phyloP scores from a whole-genome alignment of 2,329 filamentous ascomycete genomes.

The Penicillium fuscoglaucum region DNA sequence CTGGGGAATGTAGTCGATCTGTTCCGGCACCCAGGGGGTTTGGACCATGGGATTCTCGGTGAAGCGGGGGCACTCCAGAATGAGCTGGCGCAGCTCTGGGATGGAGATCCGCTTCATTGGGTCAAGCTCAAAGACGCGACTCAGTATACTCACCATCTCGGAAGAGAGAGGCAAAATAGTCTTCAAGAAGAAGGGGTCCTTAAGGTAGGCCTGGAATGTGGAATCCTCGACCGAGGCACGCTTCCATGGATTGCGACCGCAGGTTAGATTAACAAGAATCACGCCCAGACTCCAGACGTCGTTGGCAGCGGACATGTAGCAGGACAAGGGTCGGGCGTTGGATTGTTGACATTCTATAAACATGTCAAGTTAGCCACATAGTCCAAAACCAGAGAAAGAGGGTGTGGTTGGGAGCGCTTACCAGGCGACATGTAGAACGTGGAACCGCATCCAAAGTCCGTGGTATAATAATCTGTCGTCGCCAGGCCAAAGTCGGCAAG shows the following conservation, averaged over 20 bases:
- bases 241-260: conserved; percentile 98
- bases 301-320: conserved; percentile 89
- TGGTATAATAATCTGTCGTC: conserved; percentile 77
- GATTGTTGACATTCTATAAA: conserved; percentile 83
- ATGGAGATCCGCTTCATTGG: conserved; percentile 81
- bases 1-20: conserved; percentile 37
- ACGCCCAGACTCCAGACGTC: conserved; percentile 98
- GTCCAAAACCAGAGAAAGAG: neutral
- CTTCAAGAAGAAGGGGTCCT: conserved; percentile 82
- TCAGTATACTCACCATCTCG: conserved; percentile 84
- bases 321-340: conserved; percentile 66
- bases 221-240: conserved; percentile 90
- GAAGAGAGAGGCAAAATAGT: conserved; percentile 88
- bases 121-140: conserved; percentile 82
- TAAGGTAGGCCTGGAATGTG: conserved; percentile 87
- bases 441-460: conserved; percentile 95
- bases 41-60: conserved; percentile 49
- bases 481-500: conserved; percentile 97
- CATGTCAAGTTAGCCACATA: conserved; percentile 26
- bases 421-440: conserved; percentile 99
- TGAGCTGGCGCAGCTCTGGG: conserved; percentile 72
- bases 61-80: conserved; percentile 74
- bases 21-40: conserved; percentile 39
- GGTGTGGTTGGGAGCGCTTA: conserved; percentile 51
- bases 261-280: conserved; percentile 94